Percentiles rank a stretch among this genome's conserved stretches.
phyloP scores from a whole-genome alignment of 1,284 basidiomycete species.

The Exsudoporus floridanus region DNA sequence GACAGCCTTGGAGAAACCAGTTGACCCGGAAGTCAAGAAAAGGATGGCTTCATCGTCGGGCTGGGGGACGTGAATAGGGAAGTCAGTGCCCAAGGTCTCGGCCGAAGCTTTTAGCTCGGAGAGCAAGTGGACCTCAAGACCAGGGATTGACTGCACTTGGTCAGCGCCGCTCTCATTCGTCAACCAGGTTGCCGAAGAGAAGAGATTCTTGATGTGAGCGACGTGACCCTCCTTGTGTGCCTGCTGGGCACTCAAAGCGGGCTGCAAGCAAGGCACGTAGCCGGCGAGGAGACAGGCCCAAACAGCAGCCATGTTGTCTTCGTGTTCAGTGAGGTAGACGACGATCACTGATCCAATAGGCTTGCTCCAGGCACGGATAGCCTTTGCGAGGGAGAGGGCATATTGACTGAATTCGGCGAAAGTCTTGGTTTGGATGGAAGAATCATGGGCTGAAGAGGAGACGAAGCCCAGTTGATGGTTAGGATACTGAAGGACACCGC shows the following conservation, averaged over 20 bases:
- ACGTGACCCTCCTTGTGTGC: slow-evolving; percentile 35
- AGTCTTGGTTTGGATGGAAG: slow-evolving; percentile 31
- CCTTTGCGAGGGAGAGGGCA: slow-evolving; percentile 22
- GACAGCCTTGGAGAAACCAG: slow-evolving; percentile 31
- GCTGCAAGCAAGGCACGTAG: slow-evolving; percentile 33
- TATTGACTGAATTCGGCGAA: slow-evolving; percentile 26
- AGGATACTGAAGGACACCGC: slow-evolving; percentile 24
- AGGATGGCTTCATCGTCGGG: slow-evolving; percentile 30
- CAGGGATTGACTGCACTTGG: slow-evolving; percentile 29
- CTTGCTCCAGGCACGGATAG: slow-evolving; percentile 19
- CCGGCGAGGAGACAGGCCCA: slow-evolving; percentile 35
- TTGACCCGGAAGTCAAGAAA: slow-evolving; percentile 31
- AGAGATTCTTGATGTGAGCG: slow-evolving; percentile 29
- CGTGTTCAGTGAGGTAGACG: slow-evolving; percentile 34
- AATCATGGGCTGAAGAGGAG: slow-evolving; percentile 34
- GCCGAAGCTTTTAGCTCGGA: slow-evolving; percentile 22
- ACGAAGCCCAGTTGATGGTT: slow-evolving; percentile 28
- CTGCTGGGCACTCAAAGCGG: slow-evolving; percentile 34
- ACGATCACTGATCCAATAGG: slow-evolving; percentile 32
- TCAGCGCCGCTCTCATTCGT: slow-evolving; percentile 34
- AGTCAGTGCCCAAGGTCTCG: slow-evolving; percentile 3
- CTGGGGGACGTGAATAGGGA: slow-evolving; percentile 17
- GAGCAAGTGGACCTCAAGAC: slow-evolving; percentile 30
- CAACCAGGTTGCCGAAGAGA: slow-evolving; percentile 32
- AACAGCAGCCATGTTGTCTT: slow-evolving; percentile 35